Base-by-base conservation (phyloP, 495 filamentous ascomycete species). In the Penicillium daleae region DNA sequence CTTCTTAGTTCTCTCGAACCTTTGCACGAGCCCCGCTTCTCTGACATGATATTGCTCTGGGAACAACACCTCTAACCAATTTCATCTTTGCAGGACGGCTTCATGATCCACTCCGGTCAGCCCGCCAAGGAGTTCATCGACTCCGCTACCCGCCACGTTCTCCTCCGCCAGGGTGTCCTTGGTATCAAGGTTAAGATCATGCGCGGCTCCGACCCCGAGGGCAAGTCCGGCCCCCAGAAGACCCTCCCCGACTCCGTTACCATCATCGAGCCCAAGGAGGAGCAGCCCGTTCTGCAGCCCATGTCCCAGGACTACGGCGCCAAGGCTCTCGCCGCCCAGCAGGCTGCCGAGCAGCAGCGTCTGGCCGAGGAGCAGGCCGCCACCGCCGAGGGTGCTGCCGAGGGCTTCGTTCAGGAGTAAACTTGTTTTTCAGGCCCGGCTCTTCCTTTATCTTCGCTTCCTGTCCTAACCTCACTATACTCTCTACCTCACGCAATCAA, bases 101-200 rank as follows among this genome's bases (percentile, higher is more conserved):
- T 99, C 92, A 99, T 99, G 95, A 99, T 99, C 86, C 95, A 99
- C 91, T 98, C 95, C 76, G 95, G 95, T 84, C 95, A 98, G 77
- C 95, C 95, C 70, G 96, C 95, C 71, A 93, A 95, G 83, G 95
- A 99, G 83, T 99, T 99, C 86, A 99, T 99, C 81, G 95, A 99
- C 86, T 87, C 82, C 74, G 96, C 95, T 64, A 97, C 93, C 71
- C 94, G 95, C 71, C 95, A 99, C 91, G 95, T 99, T 68, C 93
- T 99, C 61, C 93, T 99, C 77, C 91, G 95, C 82, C 95, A 99
- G 85, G 95, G 95, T 89, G 95, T 99, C 67, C 87, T 99, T 61
- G 95, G 95, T 83, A 98, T 99, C 88, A 99, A 99, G 87, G 95
- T 99, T 78, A 99, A 99, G 93, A 99, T 99, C 85, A 99, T 99